Conservation (phyloP, 2,329 filamentous ascomycete species). For the Neocucurbitaria cava region DNA sequence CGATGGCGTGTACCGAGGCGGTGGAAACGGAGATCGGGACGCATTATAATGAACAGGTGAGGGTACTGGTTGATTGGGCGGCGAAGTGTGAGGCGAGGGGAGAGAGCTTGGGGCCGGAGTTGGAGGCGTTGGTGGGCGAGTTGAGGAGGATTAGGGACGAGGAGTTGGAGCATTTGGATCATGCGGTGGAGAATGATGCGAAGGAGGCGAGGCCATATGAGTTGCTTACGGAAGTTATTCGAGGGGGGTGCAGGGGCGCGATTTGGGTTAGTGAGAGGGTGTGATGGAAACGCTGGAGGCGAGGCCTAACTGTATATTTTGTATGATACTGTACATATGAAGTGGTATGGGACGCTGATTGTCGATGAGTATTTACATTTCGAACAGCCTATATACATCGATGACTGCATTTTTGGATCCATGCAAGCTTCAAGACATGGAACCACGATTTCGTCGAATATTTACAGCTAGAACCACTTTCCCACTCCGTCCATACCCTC, state of each 20-base stretch:
- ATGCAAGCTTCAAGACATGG: background rate
- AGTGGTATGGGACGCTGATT: background rate
- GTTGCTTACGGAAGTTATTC: slow-evolving; percentile 83
- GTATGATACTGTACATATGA: background rate
- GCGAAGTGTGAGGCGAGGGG: slow-evolving; percentile 76
- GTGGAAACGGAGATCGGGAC: slow-evolving; percentile 97
- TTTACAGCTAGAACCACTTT: background rate
- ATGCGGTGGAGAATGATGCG: slow-evolving; percentile 91
- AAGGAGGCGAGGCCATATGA: slow-evolving; percentile 90
- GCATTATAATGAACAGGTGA: slow-evolving; percentile 94
- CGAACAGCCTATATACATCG: background rate
- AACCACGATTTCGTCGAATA: background rate
- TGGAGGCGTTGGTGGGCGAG: slow-evolving; percentile 74
- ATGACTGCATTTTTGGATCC: background rate
- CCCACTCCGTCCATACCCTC: background rate
- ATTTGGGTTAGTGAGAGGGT: slow-evolving; percentile 89
- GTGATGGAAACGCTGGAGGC: slow-evolving; percentile 42
- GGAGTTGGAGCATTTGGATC: slow-evolving; percentile 94
- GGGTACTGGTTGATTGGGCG: slow-evolving; percentile 81
- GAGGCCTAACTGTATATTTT: background rate
- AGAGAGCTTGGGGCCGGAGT: slow-evolving; percentile 80
- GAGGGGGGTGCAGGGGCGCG: slow-evolving; percentile 87
- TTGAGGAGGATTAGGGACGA: slow-evolving; percentile 89
- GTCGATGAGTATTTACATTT: background rate
- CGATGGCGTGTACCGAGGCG: slow-evolving; percentile 98